These are phyloP conservation scores for Platanthera guangdongensis DNA, from an alignment of 106 monocot genomes.

Conservation along the genomic window DNA sequence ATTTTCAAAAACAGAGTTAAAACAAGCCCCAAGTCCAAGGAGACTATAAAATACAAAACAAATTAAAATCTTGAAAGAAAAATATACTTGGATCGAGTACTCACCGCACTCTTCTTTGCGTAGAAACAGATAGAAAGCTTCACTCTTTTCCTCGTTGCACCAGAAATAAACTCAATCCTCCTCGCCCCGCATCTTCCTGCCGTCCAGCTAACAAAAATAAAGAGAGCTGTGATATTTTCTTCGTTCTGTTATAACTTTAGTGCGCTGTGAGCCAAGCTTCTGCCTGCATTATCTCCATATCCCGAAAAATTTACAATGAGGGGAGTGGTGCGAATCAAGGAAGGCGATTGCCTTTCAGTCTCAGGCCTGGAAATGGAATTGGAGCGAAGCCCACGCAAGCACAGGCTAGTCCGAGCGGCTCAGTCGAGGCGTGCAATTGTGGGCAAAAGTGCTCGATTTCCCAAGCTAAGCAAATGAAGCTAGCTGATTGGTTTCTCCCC, in stretches of 20 bases:
- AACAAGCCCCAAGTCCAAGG: background rate
- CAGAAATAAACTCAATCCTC: background rate
- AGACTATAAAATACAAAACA: background rate
- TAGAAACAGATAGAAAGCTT: background rate
- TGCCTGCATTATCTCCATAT: conserved; percentile 1
- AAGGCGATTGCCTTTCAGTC: background rate
- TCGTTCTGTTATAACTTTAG: background rate
- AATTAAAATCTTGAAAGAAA: background rate
- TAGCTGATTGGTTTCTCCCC: background rate
- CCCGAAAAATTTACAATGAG: background rate
- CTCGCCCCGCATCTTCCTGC: background rate
- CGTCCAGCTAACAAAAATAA: background rate
- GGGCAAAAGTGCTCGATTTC: background rate
- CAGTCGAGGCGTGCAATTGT: conserved; percentile 7
- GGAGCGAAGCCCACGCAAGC: conserved; percentile 3
- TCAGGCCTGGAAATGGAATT: conserved; percentile 1
- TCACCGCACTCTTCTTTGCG: conserved; percentile 1
- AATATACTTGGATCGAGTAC: background rate
- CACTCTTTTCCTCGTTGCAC: background rate
- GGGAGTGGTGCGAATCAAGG: background rate
- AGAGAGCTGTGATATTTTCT: background rate
- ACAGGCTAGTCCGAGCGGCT: conserved; percentile 1
- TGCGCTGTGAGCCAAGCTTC: background rate
- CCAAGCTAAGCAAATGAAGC: conserved; percentile 1
- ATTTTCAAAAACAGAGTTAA: background rate